Evolutionary conservation across 228 moss, liverwort and hornwort species (phyloP).

Genomic region (Sphagnum fallax): DNA sequence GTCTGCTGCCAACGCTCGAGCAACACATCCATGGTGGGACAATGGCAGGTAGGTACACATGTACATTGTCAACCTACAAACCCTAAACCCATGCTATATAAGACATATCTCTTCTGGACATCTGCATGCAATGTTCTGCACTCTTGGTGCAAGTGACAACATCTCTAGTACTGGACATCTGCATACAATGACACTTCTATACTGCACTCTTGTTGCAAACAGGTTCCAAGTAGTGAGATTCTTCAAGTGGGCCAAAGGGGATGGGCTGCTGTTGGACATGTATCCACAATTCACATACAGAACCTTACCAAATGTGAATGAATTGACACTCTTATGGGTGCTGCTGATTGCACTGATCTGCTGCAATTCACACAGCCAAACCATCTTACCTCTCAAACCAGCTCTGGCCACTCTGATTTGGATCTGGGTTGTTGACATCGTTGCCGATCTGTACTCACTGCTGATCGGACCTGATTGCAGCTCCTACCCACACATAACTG

Average conservation of each 20-base stretch:
- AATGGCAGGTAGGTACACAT: constrained; percentile 1
- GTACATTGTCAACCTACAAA: neutral
- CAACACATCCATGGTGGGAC: constrained; percentile 34
- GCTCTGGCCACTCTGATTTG: constrained; percentile 4
- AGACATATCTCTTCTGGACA: too few relatives aligned
- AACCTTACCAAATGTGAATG: constrained; percentile 7
- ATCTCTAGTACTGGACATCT: too few relatives aligned
- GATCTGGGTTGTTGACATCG: constrained; percentile 8
- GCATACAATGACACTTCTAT: too few relatives aligned
- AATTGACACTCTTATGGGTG: constrained; percentile 8
- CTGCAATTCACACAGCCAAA: neutral
- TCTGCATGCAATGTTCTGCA: too few relatives aligned
- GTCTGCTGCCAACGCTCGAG: constrained; percentile 9
- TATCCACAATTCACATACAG: constrained; percentile 15
- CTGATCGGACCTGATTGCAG: constrained; percentile 2
- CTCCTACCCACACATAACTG: neutral
- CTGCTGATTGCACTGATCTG: constrained; percentile 3
- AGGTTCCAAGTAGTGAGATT: constrained; percentile 8
- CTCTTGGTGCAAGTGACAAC: too few relatives aligned
- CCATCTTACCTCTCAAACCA: neutral
- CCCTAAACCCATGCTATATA: too few relatives aligned
- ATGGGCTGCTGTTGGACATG: constrained; percentile 16
- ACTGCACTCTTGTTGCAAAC: too few relatives aligned
- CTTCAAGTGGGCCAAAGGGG: constrained; percentile 21
- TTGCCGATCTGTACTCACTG: neutral